Evolutionary conservation across 1,284 basidiomycete genomes (phyloP).

Genomic region (Hypsizygus ulmarius): DNA sequence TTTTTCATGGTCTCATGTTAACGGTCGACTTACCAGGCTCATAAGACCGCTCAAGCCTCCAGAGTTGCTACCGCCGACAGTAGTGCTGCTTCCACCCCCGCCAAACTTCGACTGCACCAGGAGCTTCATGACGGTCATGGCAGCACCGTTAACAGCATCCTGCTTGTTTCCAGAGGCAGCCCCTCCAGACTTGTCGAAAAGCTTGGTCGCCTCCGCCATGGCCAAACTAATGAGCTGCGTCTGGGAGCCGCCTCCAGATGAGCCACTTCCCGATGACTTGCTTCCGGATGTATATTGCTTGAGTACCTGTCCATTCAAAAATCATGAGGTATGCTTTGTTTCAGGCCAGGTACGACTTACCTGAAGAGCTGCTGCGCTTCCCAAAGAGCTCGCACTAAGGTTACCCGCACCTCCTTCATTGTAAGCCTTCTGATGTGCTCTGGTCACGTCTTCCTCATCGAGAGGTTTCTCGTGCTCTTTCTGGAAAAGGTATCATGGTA

Average conservation of each 20-base stretch:
- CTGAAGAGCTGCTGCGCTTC: conserved; percentile 76
- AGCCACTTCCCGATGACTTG: conserved; percentile 28
- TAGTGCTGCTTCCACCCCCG: conserved; percentile 21
- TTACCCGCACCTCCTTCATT: conserved; percentile 45
- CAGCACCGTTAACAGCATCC: conserved; percentile 78
- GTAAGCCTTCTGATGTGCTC: conserved; percentile 63
- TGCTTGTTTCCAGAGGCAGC: conserved; percentile 70
- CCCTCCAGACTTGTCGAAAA: conserved; percentile 73
- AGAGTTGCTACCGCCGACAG: conserved; percentile 58
- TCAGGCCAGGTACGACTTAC: conserved; percentile 31
- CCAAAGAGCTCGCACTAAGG: conserved; percentile 59
- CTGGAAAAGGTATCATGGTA: conserved; percentile 34
- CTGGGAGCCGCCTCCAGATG: conserved; percentile 46
- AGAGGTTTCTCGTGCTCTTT: conserved; percentile 51
- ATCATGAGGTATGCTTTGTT: not conserved
- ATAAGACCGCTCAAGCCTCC: conserved; percentile 61
- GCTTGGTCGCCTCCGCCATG: conserved; percentile 74
- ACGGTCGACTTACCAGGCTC: conserved; percentile 44
- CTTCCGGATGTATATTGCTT: conserved; percentile 57
- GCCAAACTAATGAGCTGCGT: conserved; percentile 76
- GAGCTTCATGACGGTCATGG: conserved; percentile 82
- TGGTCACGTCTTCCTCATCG: conserved; percentile 64
- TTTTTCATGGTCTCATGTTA: not conserved
- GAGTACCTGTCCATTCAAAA: conserved; percentile 39
- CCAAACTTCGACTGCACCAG: conserved; percentile 66